These are phyloP conservation scores for Plasmodium coatneyi DNA, from an alignment of 169 alveolate genomes.

Conservation along the genomic window DNA sequence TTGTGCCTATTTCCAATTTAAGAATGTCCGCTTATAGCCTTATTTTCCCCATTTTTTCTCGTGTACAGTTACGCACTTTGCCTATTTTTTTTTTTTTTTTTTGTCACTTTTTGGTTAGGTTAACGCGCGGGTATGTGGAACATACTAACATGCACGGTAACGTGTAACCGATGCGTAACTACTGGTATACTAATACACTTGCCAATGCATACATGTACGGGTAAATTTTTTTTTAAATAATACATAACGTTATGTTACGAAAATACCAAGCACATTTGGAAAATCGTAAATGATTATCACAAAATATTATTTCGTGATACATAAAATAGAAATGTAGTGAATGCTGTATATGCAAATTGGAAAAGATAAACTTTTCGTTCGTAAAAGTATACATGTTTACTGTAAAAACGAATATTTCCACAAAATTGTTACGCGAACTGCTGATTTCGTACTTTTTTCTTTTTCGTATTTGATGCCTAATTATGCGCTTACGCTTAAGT, in stretches of 20 bases:
- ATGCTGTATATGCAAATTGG: neutral
- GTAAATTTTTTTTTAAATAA: neutral
- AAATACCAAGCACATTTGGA: conserved; percentile 37
- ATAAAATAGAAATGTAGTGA: neutral
- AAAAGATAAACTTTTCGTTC: conserved; percentile 1
- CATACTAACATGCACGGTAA: neutral
- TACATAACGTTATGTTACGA: neutral
- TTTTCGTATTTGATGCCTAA: conserved; percentile 11
- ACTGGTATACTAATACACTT: neutral
- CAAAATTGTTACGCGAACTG: neutral
- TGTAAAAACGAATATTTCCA: conserved; percentile 17
- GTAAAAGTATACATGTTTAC: neutral
- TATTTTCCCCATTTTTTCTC: neutral
- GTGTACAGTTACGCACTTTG: neutral
- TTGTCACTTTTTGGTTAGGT: neutral
- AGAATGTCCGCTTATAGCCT: neutral
- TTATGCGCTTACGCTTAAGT: neutral
- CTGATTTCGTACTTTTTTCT: neutral
- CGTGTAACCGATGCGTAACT: neutral
- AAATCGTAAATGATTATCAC: conserved; percentile 6
- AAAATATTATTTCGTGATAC: neutral
- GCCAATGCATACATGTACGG: neutral
- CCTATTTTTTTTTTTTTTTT: conserved; percentile 17
- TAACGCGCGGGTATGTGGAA: neutral
- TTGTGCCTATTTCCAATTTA: neutral